Evolutionary conservation across 768 basidiomycete species (phyloP).

Genomic region (Sporobolomyces roseus): DNA sequence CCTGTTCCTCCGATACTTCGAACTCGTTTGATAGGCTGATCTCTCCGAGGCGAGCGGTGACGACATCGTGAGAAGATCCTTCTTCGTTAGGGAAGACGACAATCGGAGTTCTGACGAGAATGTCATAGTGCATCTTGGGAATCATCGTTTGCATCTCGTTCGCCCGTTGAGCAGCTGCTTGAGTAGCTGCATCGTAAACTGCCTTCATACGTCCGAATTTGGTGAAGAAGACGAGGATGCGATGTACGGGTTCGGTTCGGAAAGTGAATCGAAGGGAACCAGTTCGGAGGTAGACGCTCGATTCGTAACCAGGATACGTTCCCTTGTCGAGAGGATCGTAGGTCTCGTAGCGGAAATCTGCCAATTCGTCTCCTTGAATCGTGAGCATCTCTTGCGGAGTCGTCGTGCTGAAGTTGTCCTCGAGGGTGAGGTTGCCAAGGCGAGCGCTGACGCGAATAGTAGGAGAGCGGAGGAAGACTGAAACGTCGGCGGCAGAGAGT

Average conservation of each 20-base stretch:
- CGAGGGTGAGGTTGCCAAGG: constrained; percentile 75
- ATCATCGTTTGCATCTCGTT: constrained; percentile 68
- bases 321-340: constrained; percentile 68
- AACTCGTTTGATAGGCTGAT: constrained; percentile 76
- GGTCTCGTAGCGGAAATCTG: constrained; percentile 89
- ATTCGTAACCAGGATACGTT: constrained; percentile 72
- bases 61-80: constrained; percentile 59
- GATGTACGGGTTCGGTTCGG: constrained; percentile 82
- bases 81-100: constrained; percentile 68
- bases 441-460: constrained; percentile 74
- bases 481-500: constrained; percentile 82
- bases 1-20: constrained; percentile 51
- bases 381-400: constrained; percentile 78
- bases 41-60: constrained; percentile 82
- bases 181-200: constrained; percentile 86
- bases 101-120: constrained; percentile 89
- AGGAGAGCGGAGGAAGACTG: constrained; percentile 65
- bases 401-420: constrained; percentile 54
- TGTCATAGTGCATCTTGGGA: constrained; percentile 76
- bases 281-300: constrained; percentile 72
- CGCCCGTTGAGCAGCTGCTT: constrained; percentile 85
- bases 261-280: constrained; percentile 86
- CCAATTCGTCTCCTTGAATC: constrained; percentile 90
- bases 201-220: constrained; percentile 88
- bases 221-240: constrained; percentile 73